Conservation (phyloP, 2,329 filamentous ascomycete species). For the Thelonectria blattea region DNA sequence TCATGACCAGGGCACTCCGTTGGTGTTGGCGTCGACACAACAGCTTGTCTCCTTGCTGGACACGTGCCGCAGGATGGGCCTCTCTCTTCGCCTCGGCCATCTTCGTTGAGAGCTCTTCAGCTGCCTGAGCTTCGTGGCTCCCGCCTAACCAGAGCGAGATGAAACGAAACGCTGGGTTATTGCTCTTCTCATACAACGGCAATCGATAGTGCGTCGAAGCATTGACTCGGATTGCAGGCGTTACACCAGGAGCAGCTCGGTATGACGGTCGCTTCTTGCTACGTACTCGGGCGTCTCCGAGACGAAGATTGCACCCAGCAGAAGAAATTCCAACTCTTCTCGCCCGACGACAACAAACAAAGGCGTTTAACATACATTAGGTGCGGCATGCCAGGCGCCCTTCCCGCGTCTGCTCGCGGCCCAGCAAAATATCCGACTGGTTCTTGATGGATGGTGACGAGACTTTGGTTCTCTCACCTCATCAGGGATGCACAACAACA, state of each 20-base stretch:
- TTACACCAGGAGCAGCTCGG: background rate
- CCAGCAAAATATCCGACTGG: conserved; percentile 19
- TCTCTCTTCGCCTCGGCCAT: conserved; percentile 19
- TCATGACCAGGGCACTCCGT: conserved; percentile 32
- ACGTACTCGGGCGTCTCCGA: background rate
- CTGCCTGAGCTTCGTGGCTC: background rate
- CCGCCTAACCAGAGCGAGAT: conserved; percentile 2
- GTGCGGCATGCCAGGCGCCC: conserved; percentile 23
- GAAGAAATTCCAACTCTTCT: background rate
- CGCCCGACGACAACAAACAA: conserved; percentile 3
- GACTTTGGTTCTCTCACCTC: too few relatives aligned
- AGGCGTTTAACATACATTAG: conserved; percentile 28
- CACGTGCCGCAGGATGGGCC: conserved; percentile 33
- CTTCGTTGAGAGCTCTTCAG: background rate
- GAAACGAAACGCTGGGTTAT: conserved; percentile 16
- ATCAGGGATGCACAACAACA: background rate
- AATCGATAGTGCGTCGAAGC: too few relatives aligned
- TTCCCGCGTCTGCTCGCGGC: conserved; percentile 27
- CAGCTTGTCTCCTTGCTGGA: conserved; percentile 16
- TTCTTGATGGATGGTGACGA: too few relatives aligned
- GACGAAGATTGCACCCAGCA: background rate
- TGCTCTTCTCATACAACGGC: too few relatives aligned
- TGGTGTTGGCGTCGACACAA: conserved; percentile 21
- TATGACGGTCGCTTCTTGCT: background rate
- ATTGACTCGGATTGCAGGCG: background rate